These are phyloP conservation scores for Agaricus blazei DNA, from an alignment of 768 basidiomycete genomes.

Conservation along the genomic window DNA sequence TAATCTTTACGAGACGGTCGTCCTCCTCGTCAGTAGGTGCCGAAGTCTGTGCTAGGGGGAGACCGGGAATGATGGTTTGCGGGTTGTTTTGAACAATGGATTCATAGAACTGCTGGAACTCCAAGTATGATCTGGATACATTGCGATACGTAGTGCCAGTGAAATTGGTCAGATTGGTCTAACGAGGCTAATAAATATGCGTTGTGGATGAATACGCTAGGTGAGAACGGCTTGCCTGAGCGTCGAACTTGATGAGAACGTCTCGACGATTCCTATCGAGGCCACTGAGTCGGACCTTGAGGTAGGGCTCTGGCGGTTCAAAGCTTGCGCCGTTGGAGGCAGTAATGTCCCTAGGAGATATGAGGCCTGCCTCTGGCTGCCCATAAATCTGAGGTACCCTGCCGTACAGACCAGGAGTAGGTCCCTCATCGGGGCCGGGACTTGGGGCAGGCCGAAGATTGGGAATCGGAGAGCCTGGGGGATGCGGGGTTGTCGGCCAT, in stretches of 20 bases:
- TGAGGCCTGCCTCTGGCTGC: constrained; percentile 76
- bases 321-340: constrained; percentile 65
- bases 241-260: constrained; percentile 90
- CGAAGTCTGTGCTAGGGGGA: constrained; percentile 94
- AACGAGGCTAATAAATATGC: constrained; percentile 6
- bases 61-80: constrained; percentile 92
- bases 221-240: constrained; percentile 59
- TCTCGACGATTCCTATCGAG: constrained; percentile 95
- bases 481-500: constrained; percentile 81
- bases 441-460: constrained; percentile 61
- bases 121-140: constrained; percentile 90
- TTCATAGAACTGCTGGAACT: constrained; percentile 93
- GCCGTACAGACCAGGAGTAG: constrained; percentile 58
- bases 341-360: constrained; percentile 65
- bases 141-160: constrained; percentile 87
- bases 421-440: constrained; percentile 47
- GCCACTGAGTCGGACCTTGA: constrained; percentile 85
- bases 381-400: constrained; percentile 85
- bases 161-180: constrained; percentile 95
- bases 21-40: constrained; percentile 98
- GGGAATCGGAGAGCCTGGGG: constrained; percentile 66
- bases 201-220: neutral
- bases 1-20: constrained; percentile 90
- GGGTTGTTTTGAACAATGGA: constrained; percentile 86
- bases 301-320: constrained; percentile 78